A percentile compares a stretch with the other conserved stretches of the same genome.
These are phyloP conservation scores for Phlebopus sp. DNA, from an alignment of 1,284 basidiomycete genomes.

Conservation along the genomic window DNA sequence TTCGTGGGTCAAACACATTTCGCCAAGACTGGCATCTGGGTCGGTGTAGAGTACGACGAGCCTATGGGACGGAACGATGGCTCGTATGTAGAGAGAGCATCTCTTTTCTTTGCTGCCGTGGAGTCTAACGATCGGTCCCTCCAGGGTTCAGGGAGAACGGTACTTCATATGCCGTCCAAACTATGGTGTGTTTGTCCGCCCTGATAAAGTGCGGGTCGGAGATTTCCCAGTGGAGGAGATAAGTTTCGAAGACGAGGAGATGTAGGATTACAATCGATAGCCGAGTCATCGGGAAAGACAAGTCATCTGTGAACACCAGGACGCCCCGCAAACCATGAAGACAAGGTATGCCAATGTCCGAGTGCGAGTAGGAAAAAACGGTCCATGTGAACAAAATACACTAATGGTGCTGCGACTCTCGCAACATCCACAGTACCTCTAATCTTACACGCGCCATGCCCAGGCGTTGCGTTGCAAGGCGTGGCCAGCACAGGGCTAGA, in stretches of 20 bases:
- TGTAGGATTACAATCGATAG: constrained; percentile 39
- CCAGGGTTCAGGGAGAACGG: constrained; percentile 79
- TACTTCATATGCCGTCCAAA: constrained; percentile 83
- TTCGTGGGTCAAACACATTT: constrained; percentile 86
- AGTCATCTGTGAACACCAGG: too few relatives aligned
- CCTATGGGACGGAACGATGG: constrained; percentile 96
- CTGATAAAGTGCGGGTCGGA: constrained; percentile 81
- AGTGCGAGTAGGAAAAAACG: too few relatives aligned
- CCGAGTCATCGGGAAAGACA: too few relatives aligned
- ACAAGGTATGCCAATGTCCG: too few relatives aligned
- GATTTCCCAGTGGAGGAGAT: constrained; percentile 86
- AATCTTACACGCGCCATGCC: not conserved
- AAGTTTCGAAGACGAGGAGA: constrained; percentile 73
- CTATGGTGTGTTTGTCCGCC: constrained; percentile 85
- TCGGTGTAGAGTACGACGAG: constrained; percentile 95
- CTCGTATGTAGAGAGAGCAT: constrained; percentile 70
- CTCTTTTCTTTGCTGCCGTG: not conserved
- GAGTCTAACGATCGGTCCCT: constrained; percentile 5
- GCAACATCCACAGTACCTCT: not conserved
- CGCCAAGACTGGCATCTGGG: constrained; percentile 71
- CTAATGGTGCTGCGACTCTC: too few relatives aligned
- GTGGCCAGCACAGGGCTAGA: not conserved
- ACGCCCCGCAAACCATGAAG: too few relatives aligned
- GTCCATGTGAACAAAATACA: too few relatives aligned
- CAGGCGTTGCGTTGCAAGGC: not conserved